Evolutionary conservation across 2,329 filamentous ascomycete genomes (phyloP), one percentile per base, ranked within the genome.

Genomic region (Parastagonospora avenae): DNA sequence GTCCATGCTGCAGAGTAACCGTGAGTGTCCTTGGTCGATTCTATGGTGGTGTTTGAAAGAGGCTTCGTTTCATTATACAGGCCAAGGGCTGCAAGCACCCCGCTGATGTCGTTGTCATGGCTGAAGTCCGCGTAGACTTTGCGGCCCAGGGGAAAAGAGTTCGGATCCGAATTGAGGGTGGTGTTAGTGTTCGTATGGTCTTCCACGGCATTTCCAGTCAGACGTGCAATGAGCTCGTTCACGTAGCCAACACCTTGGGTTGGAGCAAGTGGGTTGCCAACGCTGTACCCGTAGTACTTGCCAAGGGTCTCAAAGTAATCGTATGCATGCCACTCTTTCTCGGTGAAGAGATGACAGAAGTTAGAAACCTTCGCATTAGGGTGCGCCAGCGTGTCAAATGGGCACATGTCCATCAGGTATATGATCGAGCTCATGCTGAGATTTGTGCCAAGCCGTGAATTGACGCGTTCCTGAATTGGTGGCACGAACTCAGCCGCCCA

Each of bases 211-310:
- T 77, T 73, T 29, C 80, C 77, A 0, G 90, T 95, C 56, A 97
- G 76, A 27, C 92, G 85, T 4, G 92, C 88, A 46, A 96, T 82
- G 9, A 97, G 83, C 77, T 97, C 92, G 72, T 95, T 96, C 48
- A 87, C 86, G 66, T 88, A 97, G 2, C 92, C 92, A 1, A 94
- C 88, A 1, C 92, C 92, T 73, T 95, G 91, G 0, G 91, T 91
- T 5, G 92, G 83, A 0, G 89, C 92, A 6, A 96, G 81, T 0
- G 85, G 83, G 67, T 91, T 92, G 11, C 92, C 92, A 27, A 83
- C 82, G 9, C 88, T 85, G 72, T 87, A 92, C 47, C 87, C 87
- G 73, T 96, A 96, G 80, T 87, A 96, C 70, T 96, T 96, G 57
- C 85, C 85, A 8, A 97, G 76, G 0, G 87, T 84, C 70, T 91